phyloP scores from a whole-genome alignment of 495 filamentous ascomycete genomes.

The Diplogelasinospora grovesii region DNA sequence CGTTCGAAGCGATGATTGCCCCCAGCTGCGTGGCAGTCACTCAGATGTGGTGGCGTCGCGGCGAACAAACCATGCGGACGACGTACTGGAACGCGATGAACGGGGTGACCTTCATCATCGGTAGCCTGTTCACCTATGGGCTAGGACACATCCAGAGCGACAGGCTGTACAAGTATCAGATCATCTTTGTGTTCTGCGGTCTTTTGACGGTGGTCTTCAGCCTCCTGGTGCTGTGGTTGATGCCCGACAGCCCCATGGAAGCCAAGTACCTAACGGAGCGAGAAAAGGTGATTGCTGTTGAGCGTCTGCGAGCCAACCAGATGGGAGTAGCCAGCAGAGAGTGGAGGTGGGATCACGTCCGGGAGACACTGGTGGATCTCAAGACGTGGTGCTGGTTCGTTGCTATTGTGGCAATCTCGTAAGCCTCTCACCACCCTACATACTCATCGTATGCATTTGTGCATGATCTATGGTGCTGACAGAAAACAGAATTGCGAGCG shows the following conservation, averaged over 20 bases:
- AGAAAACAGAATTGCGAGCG: constrained; percentile 25
- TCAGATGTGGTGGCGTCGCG: constrained; percentile 50
- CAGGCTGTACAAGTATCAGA: constrained; percentile 51
- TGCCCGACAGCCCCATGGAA: constrained; percentile 56
- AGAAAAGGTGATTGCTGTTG: constrained; percentile 55
- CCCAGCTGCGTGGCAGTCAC: constrained; percentile 46
- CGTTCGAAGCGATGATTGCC: constrained; percentile 40
- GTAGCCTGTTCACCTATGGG: constrained; percentile 49
- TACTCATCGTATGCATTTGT: too few relatives aligned
- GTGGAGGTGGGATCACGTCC: constrained; percentile 45
- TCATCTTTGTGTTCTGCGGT: constrained; percentile 52
- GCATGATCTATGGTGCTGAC: neutral
- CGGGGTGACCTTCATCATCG: constrained; percentile 41
- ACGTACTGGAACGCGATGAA: constrained; percentile 49
- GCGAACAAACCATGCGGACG: constrained; percentile 45
- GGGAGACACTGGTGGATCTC: constrained; percentile 52
- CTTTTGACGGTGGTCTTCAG: constrained; percentile 38
- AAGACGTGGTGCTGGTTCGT: constrained; percentile 66
- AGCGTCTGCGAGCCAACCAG: constrained; percentile 43
- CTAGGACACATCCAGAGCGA: constrained; percentile 52
- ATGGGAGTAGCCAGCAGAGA: constrained; percentile 38
- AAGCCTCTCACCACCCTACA: constrained; percentile 7
- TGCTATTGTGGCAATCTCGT: constrained; percentile 45
- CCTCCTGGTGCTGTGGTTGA: constrained; percentile 31
- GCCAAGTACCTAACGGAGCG: constrained; percentile 52